These are phyloP conservation scores for Botrytis fragariae DNA, from an alignment of 2,329 filamentous ascomycete genomes.

Conservation along the genomic window DNA sequence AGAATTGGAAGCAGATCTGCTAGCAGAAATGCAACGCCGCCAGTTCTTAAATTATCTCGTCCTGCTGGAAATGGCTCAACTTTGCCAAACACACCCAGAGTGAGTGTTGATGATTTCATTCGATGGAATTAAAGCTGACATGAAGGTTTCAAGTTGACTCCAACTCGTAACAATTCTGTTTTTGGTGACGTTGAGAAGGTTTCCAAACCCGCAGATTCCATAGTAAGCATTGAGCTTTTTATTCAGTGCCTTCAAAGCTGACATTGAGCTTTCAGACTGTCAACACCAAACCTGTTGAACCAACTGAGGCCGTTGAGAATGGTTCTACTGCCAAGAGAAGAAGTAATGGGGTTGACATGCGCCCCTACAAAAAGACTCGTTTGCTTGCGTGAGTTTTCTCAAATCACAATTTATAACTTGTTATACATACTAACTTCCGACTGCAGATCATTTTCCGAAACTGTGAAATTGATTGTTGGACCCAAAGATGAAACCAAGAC, in stretches of 20 bases:
- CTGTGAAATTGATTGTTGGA: slow-evolving; percentile 18
- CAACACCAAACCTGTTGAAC: too few species aligned
- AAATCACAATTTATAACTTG: not conserved
- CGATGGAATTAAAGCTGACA: not conserved
- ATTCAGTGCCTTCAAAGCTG: not conserved
- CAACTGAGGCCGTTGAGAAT: not conserved
- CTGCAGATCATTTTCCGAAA: not conserved
- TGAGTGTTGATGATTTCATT: not conserved
- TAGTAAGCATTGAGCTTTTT: not conserved
- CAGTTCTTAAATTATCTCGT: not conserved
- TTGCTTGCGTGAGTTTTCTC: not conserved
- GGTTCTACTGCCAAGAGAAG: not conserved
- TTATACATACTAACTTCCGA: not conserved
- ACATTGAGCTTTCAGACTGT: not conserved
- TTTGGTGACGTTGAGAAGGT: not conserved
- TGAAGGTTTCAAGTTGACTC: not conserved
- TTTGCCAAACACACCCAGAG: not conserved
- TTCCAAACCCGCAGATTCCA: not conserved
- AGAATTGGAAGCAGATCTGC: not conserved
- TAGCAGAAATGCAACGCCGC: not conserved
- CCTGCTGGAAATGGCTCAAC: not conserved
- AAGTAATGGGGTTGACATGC: not conserved
- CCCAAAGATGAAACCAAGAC: not conserved
- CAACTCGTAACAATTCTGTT: not conserved
- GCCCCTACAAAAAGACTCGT: not conserved